Percentiles rank a stretch among this genome's conserved stretches.
Evolutionary conservation across 805 yeast species (phyloP).

Genomic region (Komagataella phaffii): DNA sequence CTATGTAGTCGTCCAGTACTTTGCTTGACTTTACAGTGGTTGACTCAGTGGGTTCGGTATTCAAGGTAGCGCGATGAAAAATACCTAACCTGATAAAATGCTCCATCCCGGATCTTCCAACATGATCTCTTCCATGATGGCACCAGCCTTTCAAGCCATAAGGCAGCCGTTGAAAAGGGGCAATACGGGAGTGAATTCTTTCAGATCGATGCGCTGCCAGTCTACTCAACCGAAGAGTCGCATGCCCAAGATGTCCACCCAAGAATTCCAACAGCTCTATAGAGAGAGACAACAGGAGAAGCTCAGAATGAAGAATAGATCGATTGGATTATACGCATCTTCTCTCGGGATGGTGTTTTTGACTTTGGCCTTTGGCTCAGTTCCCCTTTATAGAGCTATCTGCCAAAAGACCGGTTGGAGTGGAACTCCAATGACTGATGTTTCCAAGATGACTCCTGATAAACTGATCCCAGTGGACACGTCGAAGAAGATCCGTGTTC

Average conservation of each 20-base stretch:
- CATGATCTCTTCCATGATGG: not conserved
- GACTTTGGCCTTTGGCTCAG: slow-evolving; percentile 79
- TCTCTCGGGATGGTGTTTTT: slow-evolving; percentile 61
- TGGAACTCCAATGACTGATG: slow-evolving; percentile 88
- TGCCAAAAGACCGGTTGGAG: slow-evolving; percentile 96
- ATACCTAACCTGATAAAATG: not conserved
- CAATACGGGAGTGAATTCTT: not conserved
- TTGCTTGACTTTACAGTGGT: too few species aligned
- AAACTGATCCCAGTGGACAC: slow-evolving; percentile 81
- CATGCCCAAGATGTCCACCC: slow-evolving; percentile 17
- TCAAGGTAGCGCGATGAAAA: not conserved
- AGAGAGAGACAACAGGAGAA: slow-evolving; percentile 13
- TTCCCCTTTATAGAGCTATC: slow-evolving; percentile 80
- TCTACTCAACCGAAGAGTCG: slow-evolving; percentile 4
- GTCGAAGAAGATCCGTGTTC: slow-evolving; percentile 65
- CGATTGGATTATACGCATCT: slow-evolving; percentile 52
- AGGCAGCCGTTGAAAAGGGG: not conserved
- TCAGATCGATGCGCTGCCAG: not conserved
- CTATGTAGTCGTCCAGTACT: too few species aligned
- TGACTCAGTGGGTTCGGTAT: not conserved
- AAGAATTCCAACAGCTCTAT: slow-evolving; percentile 16
- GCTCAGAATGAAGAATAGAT: slow-evolving; percentile 24
- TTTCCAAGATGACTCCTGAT: slow-evolving; percentile 69
- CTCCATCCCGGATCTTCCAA: not conserved
- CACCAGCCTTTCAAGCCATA: not conserved